Conservation (phyloP, 2,329 filamentous ascomycete species). For the Clonostachys byssicola region DNA sequence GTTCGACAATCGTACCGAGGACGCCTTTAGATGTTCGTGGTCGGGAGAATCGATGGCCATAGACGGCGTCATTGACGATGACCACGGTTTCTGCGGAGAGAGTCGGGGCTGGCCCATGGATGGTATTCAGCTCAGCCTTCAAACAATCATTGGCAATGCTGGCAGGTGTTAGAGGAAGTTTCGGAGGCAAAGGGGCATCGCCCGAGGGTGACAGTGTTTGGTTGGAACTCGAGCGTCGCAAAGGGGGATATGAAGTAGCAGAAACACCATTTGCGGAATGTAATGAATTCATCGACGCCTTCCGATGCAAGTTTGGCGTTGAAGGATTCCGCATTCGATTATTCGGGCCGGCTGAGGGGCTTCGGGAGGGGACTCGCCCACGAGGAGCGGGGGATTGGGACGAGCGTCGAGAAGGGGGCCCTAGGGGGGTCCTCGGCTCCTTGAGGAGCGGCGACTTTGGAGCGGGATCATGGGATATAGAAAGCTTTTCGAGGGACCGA, state of each 20-base stretch:
- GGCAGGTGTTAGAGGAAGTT: slow-evolving; percentile 38
- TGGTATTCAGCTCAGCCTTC: slow-evolving; percentile 60
- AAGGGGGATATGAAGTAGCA: slow-evolving; percentile 27
- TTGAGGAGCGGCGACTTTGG: slow-evolving; percentile 5
- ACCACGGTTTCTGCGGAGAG: slow-evolving; percentile 64
- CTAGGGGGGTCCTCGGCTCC: slow-evolving; percentile 23
- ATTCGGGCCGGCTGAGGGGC: slow-evolving; percentile 24
- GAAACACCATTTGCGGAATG: slow-evolving; percentile 39
- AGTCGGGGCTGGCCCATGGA: slow-evolving; percentile 41
- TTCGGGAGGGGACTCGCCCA: slow-evolving; percentile 29
- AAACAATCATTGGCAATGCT: slow-evolving; percentile 67
- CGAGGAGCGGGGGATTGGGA: slow-evolving; percentile 39
- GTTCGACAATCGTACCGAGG: slow-evolving; percentile 82
- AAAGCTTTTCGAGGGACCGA: slow-evolving; percentile 38
- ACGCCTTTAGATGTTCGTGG: slow-evolving; percentile 70
- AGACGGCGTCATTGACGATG: slow-evolving; percentile 88
- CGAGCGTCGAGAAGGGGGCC: slow-evolving; percentile 25
- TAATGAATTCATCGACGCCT: slow-evolving; percentile 54
- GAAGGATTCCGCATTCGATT: too few relatives aligned
- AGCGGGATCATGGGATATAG: slow-evolving; percentile 24
- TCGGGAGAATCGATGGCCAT: slow-evolving; percentile 86
- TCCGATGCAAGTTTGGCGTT: slow-evolving; percentile 48
- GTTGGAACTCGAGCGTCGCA: slow-evolving; percentile 43
- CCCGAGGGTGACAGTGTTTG: slow-evolving; percentile 37
- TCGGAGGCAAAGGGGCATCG: slow-evolving; percentile 20